Base-by-base conservation (phyloP, 176 grass and related monocot species). In the Rhynchospora breviuscula region DNA sequence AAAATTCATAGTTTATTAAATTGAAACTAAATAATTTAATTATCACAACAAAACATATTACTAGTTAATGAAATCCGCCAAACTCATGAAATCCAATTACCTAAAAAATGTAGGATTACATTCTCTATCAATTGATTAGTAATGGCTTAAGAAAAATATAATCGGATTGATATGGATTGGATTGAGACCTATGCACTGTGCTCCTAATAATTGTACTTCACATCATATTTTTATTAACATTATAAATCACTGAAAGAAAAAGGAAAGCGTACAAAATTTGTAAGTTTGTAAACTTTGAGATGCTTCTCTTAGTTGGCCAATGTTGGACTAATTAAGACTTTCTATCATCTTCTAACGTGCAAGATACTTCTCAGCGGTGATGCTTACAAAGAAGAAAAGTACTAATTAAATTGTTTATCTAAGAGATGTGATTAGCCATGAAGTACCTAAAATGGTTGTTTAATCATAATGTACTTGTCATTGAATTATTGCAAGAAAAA, bases 321-420 rank as follows among this genome's bases (percentile, higher is more conserved):
- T 22, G 44, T 86, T 70, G 75, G 58, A 86, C 14, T 79, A 66
- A 68, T 7, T 66, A 14, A 5, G 80, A 66, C 45, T 15, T 82
- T 82, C 53, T 67, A 82, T 82, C 80, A 82, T 82, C 60, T 82
- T 82, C 43, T 82, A 82, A 65, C 62, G 57, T 86, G 56, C 73
- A 49, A 56, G 59, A 79, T 56, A 80, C 84, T 67, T 84, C 61
- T 54, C 3, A 31, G 13, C 14, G 0, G 4, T 77, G 23, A 77
- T 77, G 12, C 49, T 56, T 77, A 29, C 73, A 11, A 22, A 52
- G 1, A 10, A 7, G 12, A 14, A 43, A 80, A 19, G 53, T 60
- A 15, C 52, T 54, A 59, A 0, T 47, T 49, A 31, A 0, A 63
- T 49, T 63, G 48, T 64, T 66, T 82, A 47, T 66, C 63, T 81